Base-by-base conservation (phyloP, 495 filamentous ascomycete genomes). In the Jackrogersella minutella region DNA sequence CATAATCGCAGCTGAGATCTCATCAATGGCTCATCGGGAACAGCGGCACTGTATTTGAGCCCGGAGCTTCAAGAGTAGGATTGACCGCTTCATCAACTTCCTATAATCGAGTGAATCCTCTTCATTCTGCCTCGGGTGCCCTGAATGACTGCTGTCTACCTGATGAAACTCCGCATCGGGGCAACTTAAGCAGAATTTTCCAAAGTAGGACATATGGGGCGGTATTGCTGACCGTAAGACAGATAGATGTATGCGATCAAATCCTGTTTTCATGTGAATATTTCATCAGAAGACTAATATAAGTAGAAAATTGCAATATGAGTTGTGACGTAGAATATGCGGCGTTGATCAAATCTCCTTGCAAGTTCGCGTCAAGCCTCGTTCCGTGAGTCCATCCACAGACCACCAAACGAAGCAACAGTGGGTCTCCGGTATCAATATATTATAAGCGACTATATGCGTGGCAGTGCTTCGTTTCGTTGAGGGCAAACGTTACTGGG, bases 401-500 rank as follows among this genome's bases (percentile, higher is more conserved):
- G 8, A 36, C 33, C 33, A n/a, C 4, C 11, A 2, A n/a, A n/a
- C 11, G 8, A 36, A 36, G 33, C 9, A 10, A n/a, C 2, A 36
- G 33, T 31, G 9, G 2, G 17, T 21, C 13, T 41, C 43, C 46
- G 46, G 58, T 52, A 24, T 17, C 16, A n/a, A 6, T 24, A 28
- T 1, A 52, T 43, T 3, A 30, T 17, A 17, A 49, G 17, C n/a
- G 16, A 6, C 26, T 30, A 13, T 26, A 16, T 13, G 10, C 14
- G 46, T 22, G 13, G 26, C 46, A 33, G 36, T 24, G 47, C 33
- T 47, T 9, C 24, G 22, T 24, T 13, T 9, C 34, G 7, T 16
- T 13, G 16, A 61, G 58, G 34, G 34, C 47, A 61, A n/a, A 52
- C 28, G 14, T 21, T 14, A 52, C 36, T 10, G 7, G 22, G 44